Evolutionary conservation across 2,329 filamentous ascomycete genomes (phyloP), one percentile per base, ranked within the genome.

Genomic region (Cladosporium sp.): DNA sequence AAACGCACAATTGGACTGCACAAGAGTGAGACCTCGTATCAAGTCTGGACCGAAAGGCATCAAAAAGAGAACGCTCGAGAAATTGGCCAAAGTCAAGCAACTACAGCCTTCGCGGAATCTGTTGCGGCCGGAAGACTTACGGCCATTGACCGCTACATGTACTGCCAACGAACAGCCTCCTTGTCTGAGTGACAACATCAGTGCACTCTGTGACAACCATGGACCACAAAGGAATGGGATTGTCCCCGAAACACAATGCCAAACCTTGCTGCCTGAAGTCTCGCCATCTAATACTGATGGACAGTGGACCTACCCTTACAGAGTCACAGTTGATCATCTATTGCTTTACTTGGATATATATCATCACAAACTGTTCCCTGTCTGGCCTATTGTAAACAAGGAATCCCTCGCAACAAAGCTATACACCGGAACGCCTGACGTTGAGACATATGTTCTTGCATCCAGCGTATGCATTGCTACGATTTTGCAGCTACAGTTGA

Each of bases 301-400:
- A 5, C 19, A 8, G 1, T 36, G 19, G 22, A 39, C 39, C 11
- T 49, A 58, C 30, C 52, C 38, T 49, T 38, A 50, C 45, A 51
- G 38, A 22, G 22, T 39, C 30, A 40, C 11, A 14, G 14, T 17
- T 14, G 42, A 56, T 14, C 45, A 54, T 5, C 43, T 64, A 11
- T 15, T 49, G 28, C 52, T 52, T 2, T 65, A 65, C 38, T 47
- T 65, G 22, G 60, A 63, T 19, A 65, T 65, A 4, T 65, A 65
- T 36, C 57, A 60, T 30, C 51, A 58, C 58, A 65, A 65, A 37
- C 51, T 65, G 14, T 63, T 58, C 40, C 60, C 57, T 15, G 59
- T 65, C 38, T 65, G 63, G 63, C 63, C 63, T 3, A 45, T 65
- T 4, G 58, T 62, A 2, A 50, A 61, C 14, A 57, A 58, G 7